These are phyloP conservation scores for Vitis riparia DNA, from an alignment of 164 flowering plant species.

Conservation along the genomic window DNA sequence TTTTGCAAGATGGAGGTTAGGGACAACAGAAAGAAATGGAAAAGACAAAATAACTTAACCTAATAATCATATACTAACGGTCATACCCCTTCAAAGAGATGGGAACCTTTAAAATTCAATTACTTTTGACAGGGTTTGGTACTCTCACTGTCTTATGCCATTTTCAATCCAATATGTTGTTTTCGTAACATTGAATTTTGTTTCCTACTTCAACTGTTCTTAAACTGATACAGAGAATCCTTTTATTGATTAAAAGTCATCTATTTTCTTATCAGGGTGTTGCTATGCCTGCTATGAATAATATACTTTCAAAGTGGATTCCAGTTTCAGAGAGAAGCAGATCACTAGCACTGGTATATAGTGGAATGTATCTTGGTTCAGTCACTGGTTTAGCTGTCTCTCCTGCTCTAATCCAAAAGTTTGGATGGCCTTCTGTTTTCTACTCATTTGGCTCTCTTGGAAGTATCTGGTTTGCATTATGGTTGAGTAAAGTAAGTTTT, in stretches of 20 bases:
- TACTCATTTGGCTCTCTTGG: constrained; percentile 97
- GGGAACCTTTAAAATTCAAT: no score
- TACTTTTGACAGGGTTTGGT: no score
- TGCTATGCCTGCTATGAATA: constrained; percentile 99
- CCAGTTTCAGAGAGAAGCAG: constrained; percentile 99
- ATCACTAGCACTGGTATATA: constrained; percentile 94
- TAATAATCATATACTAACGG: no score
- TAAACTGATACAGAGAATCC: no score
- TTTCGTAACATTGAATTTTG: no score
- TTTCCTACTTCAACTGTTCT: no score
- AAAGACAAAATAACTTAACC: no score
- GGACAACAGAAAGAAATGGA: no score
- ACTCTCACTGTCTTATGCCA: no score
- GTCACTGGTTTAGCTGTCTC: constrained; percentile 90
- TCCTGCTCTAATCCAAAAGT: constrained; percentile 78
- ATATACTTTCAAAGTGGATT: constrained; percentile 91
- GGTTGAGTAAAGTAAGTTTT: constrained; percentile 73
- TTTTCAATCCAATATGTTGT: no score
- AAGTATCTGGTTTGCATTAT: constrained; percentile 88
- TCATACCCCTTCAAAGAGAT: no score
- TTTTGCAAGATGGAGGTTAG: no score
- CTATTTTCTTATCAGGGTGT: constrained; percentile 71
- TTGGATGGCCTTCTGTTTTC: constrained; percentile 98
- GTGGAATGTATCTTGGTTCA: constrained; percentile 99
- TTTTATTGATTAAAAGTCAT: not conserved